Conservation (phyloP, 345 rosid genomes). For the Hibiscus tridactylites region DNA sequence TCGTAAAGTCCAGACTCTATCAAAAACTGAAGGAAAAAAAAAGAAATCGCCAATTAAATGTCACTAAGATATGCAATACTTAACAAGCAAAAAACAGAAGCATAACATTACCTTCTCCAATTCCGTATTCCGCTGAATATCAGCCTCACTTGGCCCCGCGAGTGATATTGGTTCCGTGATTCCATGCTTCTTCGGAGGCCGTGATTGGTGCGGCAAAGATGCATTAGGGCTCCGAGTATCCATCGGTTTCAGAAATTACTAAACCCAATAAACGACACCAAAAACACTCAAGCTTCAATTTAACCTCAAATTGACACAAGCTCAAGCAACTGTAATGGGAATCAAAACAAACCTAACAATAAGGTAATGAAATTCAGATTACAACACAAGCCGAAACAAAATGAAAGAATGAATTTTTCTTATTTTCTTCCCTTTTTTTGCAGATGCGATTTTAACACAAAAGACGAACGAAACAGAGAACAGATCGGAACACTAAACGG, state of each 20-base stretch:
- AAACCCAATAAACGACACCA: not conserved
- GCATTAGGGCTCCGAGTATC: conserved; percentile 38
- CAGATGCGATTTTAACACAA: not conserved
- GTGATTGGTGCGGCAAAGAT: conserved; percentile 20
- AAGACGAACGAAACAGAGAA: not conserved
- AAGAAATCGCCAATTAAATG: not conserved
- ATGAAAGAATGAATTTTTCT: too few species aligned
- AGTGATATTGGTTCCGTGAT: conserved; percentile 74
- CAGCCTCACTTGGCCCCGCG: conserved; percentile 62
- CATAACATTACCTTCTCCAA: conserved; percentile 50
- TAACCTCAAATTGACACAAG: not conserved
- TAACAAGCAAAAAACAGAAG: not conserved
- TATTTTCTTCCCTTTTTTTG: not conserved
- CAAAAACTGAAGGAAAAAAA: conserved; percentile 38
- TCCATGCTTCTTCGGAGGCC: conserved; percentile 37
- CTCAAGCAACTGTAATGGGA: not conserved
- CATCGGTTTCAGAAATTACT: conserved; percentile 22
- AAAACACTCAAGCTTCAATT: not conserved
- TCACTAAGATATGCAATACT: not conserved
- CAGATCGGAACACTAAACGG: conserved; percentile 5
- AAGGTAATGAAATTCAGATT: not conserved
- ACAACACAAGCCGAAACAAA: not conserved
- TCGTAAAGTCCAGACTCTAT: conserved; percentile 63
- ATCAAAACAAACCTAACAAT: not conserved
- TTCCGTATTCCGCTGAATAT: conserved; percentile 53